A percentile compares a stretch with the other conserved stretches of the same genome.
Evolutionary conservation across 2,329 filamentous ascomycete genomes (phyloP).

Genomic region (Metarhizium sp.): DNA sequence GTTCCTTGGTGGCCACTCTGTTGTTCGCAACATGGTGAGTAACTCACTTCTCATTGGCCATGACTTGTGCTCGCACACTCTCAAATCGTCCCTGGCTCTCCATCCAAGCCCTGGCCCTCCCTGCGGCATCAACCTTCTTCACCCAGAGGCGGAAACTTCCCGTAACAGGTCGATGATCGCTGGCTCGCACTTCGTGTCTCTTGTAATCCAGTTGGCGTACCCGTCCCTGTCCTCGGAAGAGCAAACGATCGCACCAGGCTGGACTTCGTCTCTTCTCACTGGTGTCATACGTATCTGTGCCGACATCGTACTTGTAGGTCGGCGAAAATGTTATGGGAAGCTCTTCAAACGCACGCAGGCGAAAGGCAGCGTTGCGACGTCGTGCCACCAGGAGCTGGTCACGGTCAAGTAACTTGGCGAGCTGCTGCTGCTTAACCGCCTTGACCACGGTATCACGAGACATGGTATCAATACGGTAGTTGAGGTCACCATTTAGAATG

Average conservation of each 20-base stretch:
- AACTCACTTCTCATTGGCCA: slow-evolving; percentile 68
- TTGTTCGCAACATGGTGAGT: not conserved
- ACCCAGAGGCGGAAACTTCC: slow-evolving; percentile 74
- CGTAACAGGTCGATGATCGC: slow-evolving; percentile 88
- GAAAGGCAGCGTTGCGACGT: slow-evolving; percentile 82
- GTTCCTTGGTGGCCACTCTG: not conserved
- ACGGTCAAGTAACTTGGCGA: slow-evolving; percentile 78
- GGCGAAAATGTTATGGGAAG: slow-evolving; percentile 84
- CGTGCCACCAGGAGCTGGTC: slow-evolving; percentile 87
- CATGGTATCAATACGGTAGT: slow-evolving; percentile 98
- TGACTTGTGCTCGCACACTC: slow-evolving; percentile 57
- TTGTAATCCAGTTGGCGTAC: slow-evolving; percentile 83
- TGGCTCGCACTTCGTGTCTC: slow-evolving; percentile 81
- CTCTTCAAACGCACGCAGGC: slow-evolving; percentile 84
- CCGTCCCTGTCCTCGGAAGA: slow-evolving; percentile 75
- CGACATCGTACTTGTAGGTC: slow-evolving; percentile 98
- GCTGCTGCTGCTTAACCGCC: slow-evolving; percentile 71
- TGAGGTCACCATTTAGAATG: slow-evolving; percentile 89
- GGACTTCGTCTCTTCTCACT: slow-evolving; percentile 91
- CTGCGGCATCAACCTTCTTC: slow-evolving; percentile 66
- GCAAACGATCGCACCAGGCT: slow-evolving; percentile 89
- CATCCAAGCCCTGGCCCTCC: slow-evolving; percentile 59
- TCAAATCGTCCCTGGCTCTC: slow-evolving; percentile 68
- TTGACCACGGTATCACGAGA: slow-evolving; percentile 85
- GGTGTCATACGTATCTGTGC: slow-evolving; percentile 86